Evolutionary conservation across 768 basidiomycete species (phyloP), one percentile per base, ranked within the genome.

Genomic region (Leccinellum rugosiceps): DNA sequence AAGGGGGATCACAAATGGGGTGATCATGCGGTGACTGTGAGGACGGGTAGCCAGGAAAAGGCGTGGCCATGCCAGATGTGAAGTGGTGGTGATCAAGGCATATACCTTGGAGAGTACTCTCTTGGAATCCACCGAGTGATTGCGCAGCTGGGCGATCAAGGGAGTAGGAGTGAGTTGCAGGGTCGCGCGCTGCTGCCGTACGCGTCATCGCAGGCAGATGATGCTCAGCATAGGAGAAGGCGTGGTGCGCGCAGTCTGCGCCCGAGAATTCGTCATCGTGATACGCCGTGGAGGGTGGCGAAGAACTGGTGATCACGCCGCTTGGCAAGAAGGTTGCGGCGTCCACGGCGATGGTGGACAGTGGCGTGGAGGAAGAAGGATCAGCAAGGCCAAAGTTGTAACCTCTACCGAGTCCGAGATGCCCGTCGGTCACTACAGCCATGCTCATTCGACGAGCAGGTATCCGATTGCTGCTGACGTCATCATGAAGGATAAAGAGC

Each of bases 21-120:
- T 67, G 65, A 65, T 69, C 68, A 34, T 63, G 67, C 53, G 63
- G 65, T 54, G 67, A 68, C 60, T 68, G 67, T 67, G 63, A 67
- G 68, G 67, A 67, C 49, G 63, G 52, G 65, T 56, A 70, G 68
- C 61, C 59, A 69, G 67, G 67, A 46, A 63, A 68, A 58, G 65
- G 67, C 67, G 67, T 68, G 67, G 68, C 53, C 56, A 61, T 52
- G 25, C 21, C 56, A 61, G 57, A 41, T 46, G 65, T 53, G 50
- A 50, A 68, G 38, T 57, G 65, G 38, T 57, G 65, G 55, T 59
- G 68, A 68, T 70, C 67, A 58, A 68, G 58, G 41, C 63, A 49
- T 11, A 65, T 69, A 17, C 47, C 30, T 52, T 52, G 60, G 56
- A 57, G 59, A 65, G 53, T 44, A 41, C 51, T 46, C 10, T 63